Conservation (phyloP, 768 basidiomycete genomes). For the Amanita molliuscula region DNA sequence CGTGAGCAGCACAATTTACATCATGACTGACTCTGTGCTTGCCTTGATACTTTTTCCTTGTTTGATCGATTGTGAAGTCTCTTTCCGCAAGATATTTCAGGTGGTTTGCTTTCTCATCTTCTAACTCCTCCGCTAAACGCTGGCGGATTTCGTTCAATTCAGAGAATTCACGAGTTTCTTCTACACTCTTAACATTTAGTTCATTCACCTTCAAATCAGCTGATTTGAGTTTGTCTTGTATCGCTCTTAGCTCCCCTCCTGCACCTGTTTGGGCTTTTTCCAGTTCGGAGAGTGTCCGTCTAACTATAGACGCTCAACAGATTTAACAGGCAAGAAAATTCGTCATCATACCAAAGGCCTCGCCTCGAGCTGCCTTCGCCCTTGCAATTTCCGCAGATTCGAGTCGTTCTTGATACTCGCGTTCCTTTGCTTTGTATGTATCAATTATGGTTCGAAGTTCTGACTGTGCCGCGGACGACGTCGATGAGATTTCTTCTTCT, state of each 20-base stretch:
- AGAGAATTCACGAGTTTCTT: slow-evolving; percentile 56
- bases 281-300: slow-evolving; percentile 48
- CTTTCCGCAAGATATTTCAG: slow-evolving; percentile 73
- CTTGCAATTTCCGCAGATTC: slow-evolving; percentile 62
- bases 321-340: not conserved
- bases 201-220: slow-evolving; percentile 42
- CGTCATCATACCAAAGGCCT: slow-evolving; percentile 41
- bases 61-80: slow-evolving; percentile 71
- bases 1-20: not conserved
- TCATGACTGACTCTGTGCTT: slow-evolving; percentile 5
- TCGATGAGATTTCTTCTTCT: slow-evolving; percentile 49
- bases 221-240: slow-evolving; percentile 35
- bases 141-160: slow-evolving; percentile 56
- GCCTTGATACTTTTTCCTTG: slow-evolving; percentile 84
- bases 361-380: slow-evolving; percentile 53
- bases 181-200: slow-evolving; percentile 55
- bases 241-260: slow-evolving; percentile 39
- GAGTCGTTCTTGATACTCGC: slow-evolving; percentile 44
- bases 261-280: slow-evolving; percentile 48
- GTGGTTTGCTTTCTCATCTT: slow-evolving; percentile 70
- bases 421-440: slow-evolving; percentile 54
- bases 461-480: slow-evolving; percentile 49
- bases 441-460: slow-evolving; percentile 58
- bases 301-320: slow-evolving; percentile 27
- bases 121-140: slow-evolving; percentile 64